Evolutionary conservation across 495 filamentous ascomycete species (phyloP), one percentile per base, ranked within the genome.

Genomic region (Neurospora discreta): DNA sequence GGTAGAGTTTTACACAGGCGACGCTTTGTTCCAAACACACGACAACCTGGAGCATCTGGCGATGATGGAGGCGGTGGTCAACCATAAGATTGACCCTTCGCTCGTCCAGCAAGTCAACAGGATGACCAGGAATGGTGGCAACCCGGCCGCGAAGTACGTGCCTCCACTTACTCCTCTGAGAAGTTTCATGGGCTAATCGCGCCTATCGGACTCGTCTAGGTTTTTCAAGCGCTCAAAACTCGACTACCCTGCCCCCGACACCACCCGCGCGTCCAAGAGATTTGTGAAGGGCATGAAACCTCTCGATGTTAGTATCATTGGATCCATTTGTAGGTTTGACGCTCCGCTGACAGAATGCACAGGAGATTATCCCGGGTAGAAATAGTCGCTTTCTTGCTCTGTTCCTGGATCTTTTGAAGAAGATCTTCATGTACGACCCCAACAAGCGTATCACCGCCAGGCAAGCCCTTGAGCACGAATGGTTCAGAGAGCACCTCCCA

Each of bases 1-100:
- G 52, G 96, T 99, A n/a, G 95, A 99, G 75, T 99, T 98, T 81
- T 99, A 93, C 79, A 99, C 96, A 3, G 95, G 96, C 4, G 96
- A 99, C 81, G 95, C 96, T 20, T 84, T 99, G 3, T 99, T 99
- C 79, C 95, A 99, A 80, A 98, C 95, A 0, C 95, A 98, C 77
- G 95, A 99, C 83, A 98, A 98, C 75, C 87, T 98, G 7, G 95
- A 98, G 79, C 95, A 99, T 83, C 84, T 99, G 65, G 95, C 94
- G n/a, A 99, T 99, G 95, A 99, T 99, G 95, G 94, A 99, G 77
- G 87, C 89, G 30, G 94, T 97, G 16, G 93, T 92, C 76, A 90
- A 89, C 30, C 82, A 83, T 8, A 87, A 87, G 71, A 89, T 99
- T 52, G 95, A 98, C 73, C 78, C 85, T 5, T 86, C 87, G 44